These are phyloP conservation scores for Nicotiana obtusifolia DNA, from an alignment of 257 asterid species.

Conservation along the genomic window DNA sequence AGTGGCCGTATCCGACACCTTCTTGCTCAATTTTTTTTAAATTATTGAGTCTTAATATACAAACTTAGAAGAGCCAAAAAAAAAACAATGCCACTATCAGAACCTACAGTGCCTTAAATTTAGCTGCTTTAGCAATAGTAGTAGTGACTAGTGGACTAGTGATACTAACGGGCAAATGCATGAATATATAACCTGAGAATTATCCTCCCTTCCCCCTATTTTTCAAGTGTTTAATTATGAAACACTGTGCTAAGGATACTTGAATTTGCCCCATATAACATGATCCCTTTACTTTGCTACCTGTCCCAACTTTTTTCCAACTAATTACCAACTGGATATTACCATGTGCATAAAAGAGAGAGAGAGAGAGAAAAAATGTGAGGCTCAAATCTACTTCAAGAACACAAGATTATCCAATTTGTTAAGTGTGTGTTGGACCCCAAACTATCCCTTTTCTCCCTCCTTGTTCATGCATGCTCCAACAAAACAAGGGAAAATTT, in stretches of 20 bases:
- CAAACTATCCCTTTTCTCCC: constrained; percentile 17
- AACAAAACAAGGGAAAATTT: constrained; percentile 31
- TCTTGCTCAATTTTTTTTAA: too few relatives aligned
- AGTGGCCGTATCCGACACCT: too few relatives aligned
- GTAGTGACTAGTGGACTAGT: background rate
- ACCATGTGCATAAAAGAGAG: background rate
- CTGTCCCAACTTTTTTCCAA: background rate
- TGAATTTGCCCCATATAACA: background rate
- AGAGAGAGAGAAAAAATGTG: background rate
- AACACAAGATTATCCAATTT: constrained; percentile 29
- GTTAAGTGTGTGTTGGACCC: constrained; percentile 34
- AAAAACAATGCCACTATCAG: too few relatives aligned
- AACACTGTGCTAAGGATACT: background rate
- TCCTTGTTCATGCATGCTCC: constrained; percentile 60
- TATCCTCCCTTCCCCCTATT: too few relatives aligned
- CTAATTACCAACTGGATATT: background rate
- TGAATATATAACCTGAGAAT: background rate
- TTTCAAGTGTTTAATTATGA: background rate
- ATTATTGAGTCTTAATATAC: too few relatives aligned
- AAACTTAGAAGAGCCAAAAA: too few relatives aligned
- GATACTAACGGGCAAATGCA: background rate
- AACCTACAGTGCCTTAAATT: background rate
- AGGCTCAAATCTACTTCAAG: constrained; percentile 20
- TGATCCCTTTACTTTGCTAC: background rate
- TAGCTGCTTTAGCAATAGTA: background rate